Conservation (phyloP, 148 eudicot species). For the Arctostaphylos glauca region DNA sequence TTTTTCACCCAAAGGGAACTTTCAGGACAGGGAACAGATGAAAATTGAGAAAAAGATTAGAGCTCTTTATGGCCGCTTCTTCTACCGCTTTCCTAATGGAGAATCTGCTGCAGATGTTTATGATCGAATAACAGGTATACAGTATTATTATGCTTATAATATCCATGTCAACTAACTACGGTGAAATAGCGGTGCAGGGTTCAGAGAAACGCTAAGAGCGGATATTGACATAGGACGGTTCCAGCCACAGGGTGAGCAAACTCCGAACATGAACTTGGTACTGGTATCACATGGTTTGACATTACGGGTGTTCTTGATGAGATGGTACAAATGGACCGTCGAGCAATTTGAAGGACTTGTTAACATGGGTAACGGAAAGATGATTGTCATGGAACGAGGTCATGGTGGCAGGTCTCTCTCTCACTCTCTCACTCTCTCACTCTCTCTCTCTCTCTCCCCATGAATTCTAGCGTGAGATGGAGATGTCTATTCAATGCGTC, state of each 20-base stretch:
- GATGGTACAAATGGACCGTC: conserved; percentile 63
- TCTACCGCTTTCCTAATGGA: conserved; percentile 56
- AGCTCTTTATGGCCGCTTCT: conserved; percentile 44
- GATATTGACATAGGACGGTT: conserved; percentile 51
- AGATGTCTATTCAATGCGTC: too few relatives aligned
- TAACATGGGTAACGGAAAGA: conserved; percentile 38
- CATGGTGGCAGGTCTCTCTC: conserved; percentile 42
- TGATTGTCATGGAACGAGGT: conserved; percentile 56
- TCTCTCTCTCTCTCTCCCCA: background rate
- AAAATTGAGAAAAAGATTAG: conserved; percentile 38
- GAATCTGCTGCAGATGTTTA: conserved; percentile 64
- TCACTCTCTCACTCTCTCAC: background rate
- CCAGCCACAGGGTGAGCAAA: conserved; percentile 50
- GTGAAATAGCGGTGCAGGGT: conserved; percentile 30
- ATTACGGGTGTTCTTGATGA: conserved; percentile 46
- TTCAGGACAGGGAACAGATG: conserved; percentile 52
- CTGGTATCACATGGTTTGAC: conserved; percentile 56
- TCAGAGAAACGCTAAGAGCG: conserved; percentile 50
- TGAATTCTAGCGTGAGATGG: background rate
- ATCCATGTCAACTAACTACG: background rate
- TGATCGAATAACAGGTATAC: conserved; percentile 51
- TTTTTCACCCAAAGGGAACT: conserved; percentile 34
- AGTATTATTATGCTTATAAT: background rate
- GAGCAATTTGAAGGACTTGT: conserved; percentile 51
- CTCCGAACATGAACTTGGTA: conserved; percentile 52